Evolutionary conservation across 2,329 filamentous ascomycete genomes (phyloP).

Genomic region (Sclerotinia nivalis): DNA sequence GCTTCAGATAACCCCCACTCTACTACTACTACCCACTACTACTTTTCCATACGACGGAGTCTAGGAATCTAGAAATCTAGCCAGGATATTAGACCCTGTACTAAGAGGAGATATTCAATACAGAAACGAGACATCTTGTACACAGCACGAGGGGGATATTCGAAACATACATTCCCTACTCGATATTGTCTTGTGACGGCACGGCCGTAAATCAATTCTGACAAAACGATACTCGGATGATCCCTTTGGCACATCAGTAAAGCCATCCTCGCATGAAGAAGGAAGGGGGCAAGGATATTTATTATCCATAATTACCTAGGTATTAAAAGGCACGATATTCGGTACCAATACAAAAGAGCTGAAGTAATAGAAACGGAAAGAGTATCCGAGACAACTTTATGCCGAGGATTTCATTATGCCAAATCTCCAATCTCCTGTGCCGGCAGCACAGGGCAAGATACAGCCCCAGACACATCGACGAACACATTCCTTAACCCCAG

Average conservation of each 20-base stretch:
- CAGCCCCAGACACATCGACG: constrained; percentile 19
- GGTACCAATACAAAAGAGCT: constrained; percentile 11
- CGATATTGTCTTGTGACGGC: constrained; percentile 1
- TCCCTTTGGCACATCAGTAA: constrained; percentile 4
- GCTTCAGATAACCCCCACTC: constrained; percentile 1
- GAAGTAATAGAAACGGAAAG: constrained; percentile 27
- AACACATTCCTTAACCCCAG: constrained; percentile 26
- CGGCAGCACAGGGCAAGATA: constrained; percentile 22
- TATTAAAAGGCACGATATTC: neutral
- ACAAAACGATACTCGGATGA: neutral
- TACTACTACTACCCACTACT: neutral
- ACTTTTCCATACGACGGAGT: neutral
- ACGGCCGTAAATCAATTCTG: neutral
- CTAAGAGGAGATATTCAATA: neutral
- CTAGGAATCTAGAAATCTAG: neutral
- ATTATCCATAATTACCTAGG: constrained; percentile 11
- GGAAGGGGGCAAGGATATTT: constrained; percentile 17
- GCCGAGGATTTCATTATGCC: constrained; percentile 27
- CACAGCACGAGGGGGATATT: constrained; percentile 2
- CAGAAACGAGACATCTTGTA: neutral
- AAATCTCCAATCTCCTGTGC: constrained; percentile 24
- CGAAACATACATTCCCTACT: neutral
- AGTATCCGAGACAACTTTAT: constrained; percentile 27
- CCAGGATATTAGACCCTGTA: neutral
- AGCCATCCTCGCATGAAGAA: constrained; percentile 14